These are phyloP conservation scores for Blumeria hordei DNA, from an alignment of 2,329 filamentous ascomycete genomes.

Conservation along the genomic window DNA sequence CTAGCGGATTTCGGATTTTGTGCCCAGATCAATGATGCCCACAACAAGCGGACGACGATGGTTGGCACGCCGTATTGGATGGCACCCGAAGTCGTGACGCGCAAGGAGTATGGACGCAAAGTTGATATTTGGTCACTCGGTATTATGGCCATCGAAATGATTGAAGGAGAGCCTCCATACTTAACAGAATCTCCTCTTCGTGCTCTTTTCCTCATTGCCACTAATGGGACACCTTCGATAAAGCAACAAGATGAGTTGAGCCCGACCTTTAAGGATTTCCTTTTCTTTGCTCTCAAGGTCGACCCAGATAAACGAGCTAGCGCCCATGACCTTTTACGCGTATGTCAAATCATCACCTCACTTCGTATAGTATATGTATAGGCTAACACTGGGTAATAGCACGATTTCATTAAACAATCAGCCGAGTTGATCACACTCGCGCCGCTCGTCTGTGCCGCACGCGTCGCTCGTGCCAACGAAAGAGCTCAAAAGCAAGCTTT, in stretches of 20 bases:
- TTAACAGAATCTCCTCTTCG: constrained; percentile 83
- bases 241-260: constrained; percentile 76
- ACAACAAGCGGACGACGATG: constrained; percentile 97
- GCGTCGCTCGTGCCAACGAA: constrained; percentile 67
- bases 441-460: constrained; percentile 65
- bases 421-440: constrained; percentile 55
- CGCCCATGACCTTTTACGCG: constrained; percentile 76
- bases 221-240: constrained; percentile 82
- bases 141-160: constrained; percentile 99
- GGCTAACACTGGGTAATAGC: constrained; percentile 23
- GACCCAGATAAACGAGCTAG: constrained; percentile 93
- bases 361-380: constrained; percentile 1
- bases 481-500: constrained; percentile 37
- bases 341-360: constrained; percentile 23
- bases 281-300: constrained; percentile 82
- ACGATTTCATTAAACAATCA: constrained; percentile 58
- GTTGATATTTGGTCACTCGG: constrained; percentile 97
- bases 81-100: constrained; percentile 91
- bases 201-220: constrained; percentile 87
- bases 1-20: constrained; percentile 95
- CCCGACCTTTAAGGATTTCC: constrained; percentile 67
- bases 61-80: constrained; percentile 99
- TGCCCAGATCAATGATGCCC: constrained; percentile 89
- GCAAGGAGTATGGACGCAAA: constrained; percentile 94
- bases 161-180: constrained; percentile 93